Evolutionary conservation across 768 basidiomycete species (phyloP), one percentile per base, ranked within the genome.

Genomic region (Chalciporus piperatus): DNA sequence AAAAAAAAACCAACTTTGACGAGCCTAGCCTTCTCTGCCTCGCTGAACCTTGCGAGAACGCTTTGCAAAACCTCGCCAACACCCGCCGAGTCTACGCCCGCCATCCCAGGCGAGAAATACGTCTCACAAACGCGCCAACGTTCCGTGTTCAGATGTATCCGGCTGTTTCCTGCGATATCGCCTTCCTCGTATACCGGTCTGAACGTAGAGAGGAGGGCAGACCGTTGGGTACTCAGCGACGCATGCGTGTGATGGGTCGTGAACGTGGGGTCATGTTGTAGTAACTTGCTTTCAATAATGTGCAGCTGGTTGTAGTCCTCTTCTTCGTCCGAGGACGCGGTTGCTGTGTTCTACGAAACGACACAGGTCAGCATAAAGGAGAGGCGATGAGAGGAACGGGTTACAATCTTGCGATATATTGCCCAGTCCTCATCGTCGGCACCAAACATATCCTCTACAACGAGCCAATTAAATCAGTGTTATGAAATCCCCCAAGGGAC

Each of bases 391-490:
- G 27, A 25, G 7, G 3, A 10, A 68, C 82, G 56, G 23, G 20
- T 62, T 65, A 95, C 95, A 52, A 99, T 94, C 71, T 98, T 94
- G 57, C 96, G 90, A 65, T 98, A 98, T 52, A 98, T 93, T 0
- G 87, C 87, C 95, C 96, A 98, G 64, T 98, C 96, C 7, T 89
- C 93, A 63, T 98, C 95, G 58, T 96, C 87, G 16, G 85, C 86
- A 4, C 96, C 94, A 63, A 98, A 99, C 72, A 76, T 85, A 59
- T 98, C 95, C 74, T 98, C 95, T 88, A 47, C 35, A 12, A 32
- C 40, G 19, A 11, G 7, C n/a, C 28, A 16, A 28, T n/a, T 35
- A 48, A 12, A 56, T 60, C 23, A 55, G 25, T 38, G 46, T 20
- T 17, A 12, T 20, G 12, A 19, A 46, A 23, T 9, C 38, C 20